Conservation (phyloP, 2,329 filamentous ascomycete genomes). For the Scorias spongiosa region DNA sequence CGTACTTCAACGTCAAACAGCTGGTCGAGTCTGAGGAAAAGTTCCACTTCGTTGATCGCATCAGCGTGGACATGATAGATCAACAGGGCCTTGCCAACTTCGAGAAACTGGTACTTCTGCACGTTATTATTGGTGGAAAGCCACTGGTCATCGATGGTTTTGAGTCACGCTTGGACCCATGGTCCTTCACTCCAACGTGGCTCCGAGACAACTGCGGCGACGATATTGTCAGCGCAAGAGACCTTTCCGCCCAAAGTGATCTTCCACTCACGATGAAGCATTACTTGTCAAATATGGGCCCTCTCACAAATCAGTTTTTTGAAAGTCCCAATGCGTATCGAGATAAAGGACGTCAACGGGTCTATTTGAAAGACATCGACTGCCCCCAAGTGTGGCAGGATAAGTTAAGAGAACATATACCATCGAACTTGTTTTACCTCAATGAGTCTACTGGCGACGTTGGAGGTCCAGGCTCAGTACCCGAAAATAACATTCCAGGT, state of each 20-base stretch:
- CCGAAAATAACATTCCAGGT: conserved; percentile 26
- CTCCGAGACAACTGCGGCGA: conserved; percentile 62
- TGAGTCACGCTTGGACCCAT: conserved; percentile 56
- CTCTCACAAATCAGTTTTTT: conserved; percentile 67
- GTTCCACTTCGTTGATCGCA: conserved; percentile 72
- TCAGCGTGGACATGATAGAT: conserved; percentile 64
- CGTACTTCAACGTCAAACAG: conserved; percentile 60
- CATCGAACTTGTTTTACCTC: conserved; percentile 72
- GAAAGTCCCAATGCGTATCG: conserved; percentile 55
- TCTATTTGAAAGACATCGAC: conserved; percentile 96
- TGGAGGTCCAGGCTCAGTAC: conserved; percentile 40
- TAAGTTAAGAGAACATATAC: conserved; percentile 61
- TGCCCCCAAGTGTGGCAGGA: conserved; percentile 79
- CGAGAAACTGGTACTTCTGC: conserved; percentile 67
- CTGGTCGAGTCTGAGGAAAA: conserved; percentile 68
- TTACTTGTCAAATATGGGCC: conserved; percentile 75
- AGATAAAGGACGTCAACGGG: conserved; percentile 64
- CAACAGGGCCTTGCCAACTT: conserved; percentile 64
- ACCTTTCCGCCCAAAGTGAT: conserved; percentile 56
- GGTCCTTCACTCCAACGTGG: conserved; percentile 70
- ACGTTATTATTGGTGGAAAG: conserved; percentile 73
- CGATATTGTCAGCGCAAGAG: conserved; percentile 72
- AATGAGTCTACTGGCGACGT: conserved; percentile 58
- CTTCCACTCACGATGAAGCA: conserved; percentile 78
- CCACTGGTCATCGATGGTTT: conserved; percentile 87